A percentile compares a stretch with the other conserved stretches of the same genome.
phyloP scores from a whole-genome alignment of 108 stramenopile species.

The Cyclotella atomus region DNA sequence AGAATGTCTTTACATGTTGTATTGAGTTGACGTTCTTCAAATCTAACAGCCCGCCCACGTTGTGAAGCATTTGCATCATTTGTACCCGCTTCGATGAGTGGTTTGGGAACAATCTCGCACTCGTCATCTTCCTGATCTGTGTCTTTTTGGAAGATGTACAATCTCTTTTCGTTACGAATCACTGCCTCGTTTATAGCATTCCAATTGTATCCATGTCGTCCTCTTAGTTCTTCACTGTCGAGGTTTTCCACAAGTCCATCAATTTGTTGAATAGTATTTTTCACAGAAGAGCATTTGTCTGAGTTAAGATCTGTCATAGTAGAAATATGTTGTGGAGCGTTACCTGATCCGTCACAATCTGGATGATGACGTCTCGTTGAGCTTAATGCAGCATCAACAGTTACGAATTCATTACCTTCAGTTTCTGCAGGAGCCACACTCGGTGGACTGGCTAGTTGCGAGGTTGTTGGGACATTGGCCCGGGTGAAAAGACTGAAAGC shows the following conservation, averaged over 20 bases:
- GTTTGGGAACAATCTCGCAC: conserved; percentile 21
- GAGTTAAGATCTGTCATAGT: not conserved
- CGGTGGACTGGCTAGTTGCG: not conserved
- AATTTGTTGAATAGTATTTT: conserved; percentile 33
- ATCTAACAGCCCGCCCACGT: conserved; percentile 1
- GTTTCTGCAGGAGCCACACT: not conserved
- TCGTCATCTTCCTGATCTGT: conserved; percentile 7
- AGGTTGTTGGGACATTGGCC: no score
- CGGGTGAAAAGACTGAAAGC: no score
- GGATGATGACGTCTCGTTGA: conserved; percentile 21
- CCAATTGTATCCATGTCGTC: conserved; percentile 37
- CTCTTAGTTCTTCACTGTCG: not conserved
- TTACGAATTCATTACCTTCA: not conserved
- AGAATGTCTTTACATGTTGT: conserved; percentile 1
- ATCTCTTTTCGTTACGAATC: conserved; percentile 25
- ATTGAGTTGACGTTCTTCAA: not conserved
- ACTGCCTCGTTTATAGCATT: conserved; percentile 43
- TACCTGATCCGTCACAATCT: conserved; percentile 45
- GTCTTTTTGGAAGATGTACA: conserved; percentile 13
- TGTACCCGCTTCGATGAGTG: not conserved
- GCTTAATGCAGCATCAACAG: conserved; percentile 26
- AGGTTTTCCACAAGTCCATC: conserved; percentile 21
- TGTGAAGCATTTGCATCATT: not conserved
- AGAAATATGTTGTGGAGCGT: conserved; percentile 1
- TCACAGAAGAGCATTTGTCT: conserved; percentile 9